Evolutionary conservation across 2,329 filamentous ascomycete genomes (phyloP), one percentile per base, ranked within the genome.

Genomic region (Phaeoacremonium minimum): DNA sequence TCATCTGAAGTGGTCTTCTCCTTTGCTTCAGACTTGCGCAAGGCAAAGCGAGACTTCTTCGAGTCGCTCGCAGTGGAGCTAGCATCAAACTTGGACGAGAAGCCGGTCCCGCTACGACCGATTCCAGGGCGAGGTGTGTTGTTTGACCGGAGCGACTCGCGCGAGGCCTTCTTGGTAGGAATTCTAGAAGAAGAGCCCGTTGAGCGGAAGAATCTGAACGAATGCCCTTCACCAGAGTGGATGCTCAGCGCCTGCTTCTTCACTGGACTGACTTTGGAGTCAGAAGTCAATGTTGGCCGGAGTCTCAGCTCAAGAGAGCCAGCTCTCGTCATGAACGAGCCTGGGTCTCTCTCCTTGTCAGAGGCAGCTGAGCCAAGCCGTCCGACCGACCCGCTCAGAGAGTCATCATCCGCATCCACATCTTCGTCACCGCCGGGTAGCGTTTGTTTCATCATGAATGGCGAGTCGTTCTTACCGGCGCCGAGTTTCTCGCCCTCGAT

Each of bases 241-340:
- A 74, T 56, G 40, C 66, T 73, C 32, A 69, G 50, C 1, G 69
- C 61, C 57, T 75, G 78, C 45, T 66, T 62, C 30, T 67, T 65
- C 34, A 52, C 45, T 8, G 50, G 48, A 15, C 39, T 48, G 8
- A 57, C 42, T 19, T 49, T 41, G 28, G 69, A 50, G 37, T 77
- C 69, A 0, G 79, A 80, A 17, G 73, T 83, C 52, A 95, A 63
- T 0, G 91, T 97, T 11, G 93, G 89, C 37, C 83, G 83, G 28
- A 97, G 71, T 22, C 91, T 81, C 36, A 89, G 71, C 55, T 94
- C 89, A 16, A 96, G 73, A 18, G 87, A 85, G 4, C 85, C 85
- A 7, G 84, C 73, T 11, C 81, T 77, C 5, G 76, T 81, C 7
- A 71, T 65, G 41, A 78, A 75, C n/a, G 64, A 60, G 5, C 33